Conservation (phyloP, 441 rosid genomes). For the Codiaeum variegatum region DNA sequence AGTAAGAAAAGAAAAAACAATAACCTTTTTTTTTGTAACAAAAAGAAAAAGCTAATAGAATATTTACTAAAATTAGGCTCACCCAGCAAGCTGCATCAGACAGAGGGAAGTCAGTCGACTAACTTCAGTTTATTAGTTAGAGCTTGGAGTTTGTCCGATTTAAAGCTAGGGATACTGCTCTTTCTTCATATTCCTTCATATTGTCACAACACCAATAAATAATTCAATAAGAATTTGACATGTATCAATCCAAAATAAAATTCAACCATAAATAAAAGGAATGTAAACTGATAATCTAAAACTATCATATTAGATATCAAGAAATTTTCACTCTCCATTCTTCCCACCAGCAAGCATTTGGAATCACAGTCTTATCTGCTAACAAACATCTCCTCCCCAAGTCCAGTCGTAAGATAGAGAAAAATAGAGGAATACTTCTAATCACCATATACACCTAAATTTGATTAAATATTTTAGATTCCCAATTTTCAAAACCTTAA, state of each 20-base stretch:
- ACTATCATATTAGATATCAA: neutral
- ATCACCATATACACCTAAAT: neutral
- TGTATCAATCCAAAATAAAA: neutral
- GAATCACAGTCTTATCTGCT: slow-evolving; percentile 42
- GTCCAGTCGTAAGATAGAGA: slow-evolving; percentile 92
- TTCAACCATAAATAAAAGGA: neutral
- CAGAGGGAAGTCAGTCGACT: slow-evolving; percentile 73
- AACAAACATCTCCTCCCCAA: slow-evolving; percentile 38
- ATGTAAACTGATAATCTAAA: neutral
- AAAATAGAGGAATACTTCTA: neutral
- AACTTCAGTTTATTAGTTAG: slow-evolving; percentile 65
- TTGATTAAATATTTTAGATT: neutral
- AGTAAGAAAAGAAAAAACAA: neutral
- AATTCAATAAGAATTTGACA: neutral
- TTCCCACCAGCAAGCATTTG: neutral
- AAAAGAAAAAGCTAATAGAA: too few species aligned
- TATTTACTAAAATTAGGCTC: slow-evolving; percentile 27
- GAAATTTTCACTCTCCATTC: too few species aligned
- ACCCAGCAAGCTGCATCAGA: slow-evolving; percentile 97
- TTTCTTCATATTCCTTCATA: slow-evolving; percentile 92
- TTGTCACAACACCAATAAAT: slow-evolving; percentile 30
- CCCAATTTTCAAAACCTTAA: neutral
- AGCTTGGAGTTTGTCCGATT: slow-evolving; percentile 62
- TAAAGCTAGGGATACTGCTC: slow-evolving; percentile 78
- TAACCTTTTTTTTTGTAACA: too few species aligned